These are phyloP conservation scores for Coelastrella sp. DNA, from an alignment of 139 green algal genomes.

Conservation along the genomic window DNA sequence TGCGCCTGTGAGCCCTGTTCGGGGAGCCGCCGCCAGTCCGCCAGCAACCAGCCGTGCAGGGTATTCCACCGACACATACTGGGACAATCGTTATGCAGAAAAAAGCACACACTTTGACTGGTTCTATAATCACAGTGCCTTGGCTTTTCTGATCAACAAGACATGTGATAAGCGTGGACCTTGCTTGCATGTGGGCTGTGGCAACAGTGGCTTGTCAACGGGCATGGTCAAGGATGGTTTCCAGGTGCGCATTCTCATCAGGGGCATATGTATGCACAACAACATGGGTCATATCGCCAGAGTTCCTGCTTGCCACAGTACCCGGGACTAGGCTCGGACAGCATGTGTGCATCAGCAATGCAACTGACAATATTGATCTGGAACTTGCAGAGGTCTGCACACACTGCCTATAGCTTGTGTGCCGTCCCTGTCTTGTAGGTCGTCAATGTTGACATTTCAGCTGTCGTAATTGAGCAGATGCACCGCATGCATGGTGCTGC, in stretches of 20 bases:
- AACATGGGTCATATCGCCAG: no score
- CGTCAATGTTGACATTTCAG: slow-evolving; percentile 53
- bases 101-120: slow-evolving; percentile 38
- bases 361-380: no score
- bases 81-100: slow-evolving; percentile 41
- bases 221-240: slow-evolving; percentile 52
- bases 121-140: slow-evolving; percentile 45
- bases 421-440: not conserved
- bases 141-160: slow-evolving; percentile 14
- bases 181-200: slow-evolving; percentile 54
- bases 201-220: slow-evolving; percentile 48
- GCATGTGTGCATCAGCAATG: not conserved
- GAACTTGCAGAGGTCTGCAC: no score
- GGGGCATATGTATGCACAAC: not conserved
- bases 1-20: not conserved
- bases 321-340: not conserved
- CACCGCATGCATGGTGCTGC: not conserved
- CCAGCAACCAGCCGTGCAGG: not conserved
- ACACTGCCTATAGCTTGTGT: not conserved
- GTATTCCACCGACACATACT: slow-evolving; percentile 43
- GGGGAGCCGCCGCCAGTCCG: not conserved
- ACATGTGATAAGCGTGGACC: not conserved
- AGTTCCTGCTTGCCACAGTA: no score
- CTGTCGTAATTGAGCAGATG: slow-evolving; percentile 56
- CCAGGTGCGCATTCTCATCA: slow-evolving; percentile 11